phyloP scores from a whole-genome alignment of 1,139 yeast genomes.

The Debaryomyces nepalensis region DNA sequence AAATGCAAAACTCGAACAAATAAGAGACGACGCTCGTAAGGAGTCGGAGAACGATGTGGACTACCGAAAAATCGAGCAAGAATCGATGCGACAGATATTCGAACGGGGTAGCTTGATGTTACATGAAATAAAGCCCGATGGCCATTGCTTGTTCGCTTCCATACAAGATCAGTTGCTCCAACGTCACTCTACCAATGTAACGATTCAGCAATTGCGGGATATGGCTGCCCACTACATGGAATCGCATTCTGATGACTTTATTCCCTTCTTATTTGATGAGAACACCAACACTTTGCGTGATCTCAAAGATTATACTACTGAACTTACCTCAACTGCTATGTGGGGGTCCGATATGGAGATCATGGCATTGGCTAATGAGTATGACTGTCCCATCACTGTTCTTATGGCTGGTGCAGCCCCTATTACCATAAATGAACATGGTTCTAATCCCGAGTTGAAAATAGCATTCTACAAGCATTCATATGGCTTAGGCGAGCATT shows the following conservation, averaged over 20 bases:
- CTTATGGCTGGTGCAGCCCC: constrained; percentile 76
- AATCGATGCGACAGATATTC: constrained; percentile 61
- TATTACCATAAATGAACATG: constrained; percentile 59
- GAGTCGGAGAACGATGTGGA: constrained; percentile 76
- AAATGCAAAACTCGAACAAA: constrained; percentile 66
- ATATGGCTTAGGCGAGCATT: constrained; percentile 93
- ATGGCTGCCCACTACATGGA: constrained; percentile 71
- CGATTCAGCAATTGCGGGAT: constrained; percentile 61
- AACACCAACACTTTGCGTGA: constrained; percentile 63
- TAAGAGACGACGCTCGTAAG: constrained; percentile 66
- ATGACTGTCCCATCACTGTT: constrained; percentile 72
- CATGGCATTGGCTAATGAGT: constrained; percentile 72
- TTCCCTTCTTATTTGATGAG: constrained; percentile 85
- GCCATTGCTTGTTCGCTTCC: constrained; percentile 90
- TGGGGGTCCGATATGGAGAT: constrained; percentile 98
- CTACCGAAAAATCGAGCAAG: constrained; percentile 70
- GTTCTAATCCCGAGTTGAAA: constrained; percentile 55
- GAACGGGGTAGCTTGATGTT: constrained; percentile 51
- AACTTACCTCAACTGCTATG: constrained; percentile 73
- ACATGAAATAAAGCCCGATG: constrained; percentile 83
- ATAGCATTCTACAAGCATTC: constrained; percentile 84
- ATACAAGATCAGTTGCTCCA: constrained; percentile 71
- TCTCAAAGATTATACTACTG: constrained; percentile 69
- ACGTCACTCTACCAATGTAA: constrained; percentile 47
- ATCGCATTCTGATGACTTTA: constrained; percentile 66